Conservation (phyloP, 352 stramenopile species). For the Saprolegnia diclina region DNA sequence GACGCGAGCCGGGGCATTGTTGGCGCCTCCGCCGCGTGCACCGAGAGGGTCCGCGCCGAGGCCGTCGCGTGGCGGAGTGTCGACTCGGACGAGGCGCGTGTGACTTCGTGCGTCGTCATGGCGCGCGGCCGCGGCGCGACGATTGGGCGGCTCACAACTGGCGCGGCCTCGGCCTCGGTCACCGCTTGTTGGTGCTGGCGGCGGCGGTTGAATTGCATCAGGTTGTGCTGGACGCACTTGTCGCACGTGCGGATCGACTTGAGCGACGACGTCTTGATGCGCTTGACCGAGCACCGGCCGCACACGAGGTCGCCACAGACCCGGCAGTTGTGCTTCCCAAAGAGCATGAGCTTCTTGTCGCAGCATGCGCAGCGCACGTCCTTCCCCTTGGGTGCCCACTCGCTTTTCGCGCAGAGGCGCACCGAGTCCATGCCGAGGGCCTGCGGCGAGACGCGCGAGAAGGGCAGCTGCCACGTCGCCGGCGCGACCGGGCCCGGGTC, state of each 20-base stretch:
- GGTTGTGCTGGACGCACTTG: slow-evolving; percentile 61
- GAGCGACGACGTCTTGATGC: slow-evolving; percentile 64
- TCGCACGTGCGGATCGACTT: slow-evolving; percentile 74
- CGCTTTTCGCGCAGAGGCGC: slow-evolving; percentile 63
- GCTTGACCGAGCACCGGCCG: slow-evolving; percentile 58
- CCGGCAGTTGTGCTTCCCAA: slow-evolving; percentile 68
- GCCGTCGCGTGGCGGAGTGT: not conserved
- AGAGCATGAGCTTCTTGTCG: slow-evolving; percentile 52
- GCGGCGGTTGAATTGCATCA: slow-evolving; percentile 28
- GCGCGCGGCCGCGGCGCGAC: not conserved
- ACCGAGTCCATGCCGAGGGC: slow-evolving; percentile 58
- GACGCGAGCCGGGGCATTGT: not conserved
- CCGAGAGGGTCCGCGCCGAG: not conserved
- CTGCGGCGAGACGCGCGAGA: slow-evolving; percentile 55
- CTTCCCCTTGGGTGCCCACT: slow-evolving; percentile 71
- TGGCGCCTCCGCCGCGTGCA: not conserved
- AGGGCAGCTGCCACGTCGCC: slow-evolving; percentile 25
- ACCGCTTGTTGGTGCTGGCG: slow-evolving; percentile 3
- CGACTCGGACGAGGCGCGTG: not conserved
- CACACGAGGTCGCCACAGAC: slow-evolving; percentile 77
- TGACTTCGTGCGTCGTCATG: not conserved
- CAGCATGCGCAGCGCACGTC: slow-evolving; percentile 62
- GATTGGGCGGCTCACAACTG: not conserved
- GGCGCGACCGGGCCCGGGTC: not conserved
- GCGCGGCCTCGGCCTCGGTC: not conserved